Evolutionary conservation across 805 yeast species (phyloP), one percentile per base, ranked within the genome.

Genomic region (Suhomyces tanzawaensis): DNA sequence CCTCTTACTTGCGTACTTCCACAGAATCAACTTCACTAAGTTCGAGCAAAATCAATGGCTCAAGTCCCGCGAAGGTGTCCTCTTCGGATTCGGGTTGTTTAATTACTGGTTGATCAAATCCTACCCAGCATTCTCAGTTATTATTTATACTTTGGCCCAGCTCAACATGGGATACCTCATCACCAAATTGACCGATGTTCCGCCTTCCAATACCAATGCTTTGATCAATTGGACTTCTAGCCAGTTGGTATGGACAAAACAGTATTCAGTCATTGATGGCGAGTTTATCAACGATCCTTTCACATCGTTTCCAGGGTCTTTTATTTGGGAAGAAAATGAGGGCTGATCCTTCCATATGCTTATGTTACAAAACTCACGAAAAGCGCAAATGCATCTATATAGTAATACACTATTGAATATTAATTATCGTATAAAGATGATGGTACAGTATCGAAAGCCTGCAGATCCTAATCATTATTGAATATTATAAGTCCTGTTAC

Each of bases 11-110:
- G 82, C 82, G 4, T 79, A 75, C 51, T 74, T 79, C 52, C 48
- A 62, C 7, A 58, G 73, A 9, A 58, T 77, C 15, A 72, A 75
- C 9, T 70, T 76, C 39, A 55, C 69, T 4, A 51, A 50, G 4
- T 45, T 57, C n/a, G 75, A 74, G 37, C 61, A 64, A 29, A 57
- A 64, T 13, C 67, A 62, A 37, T 79, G 84, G 84, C 57, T 66
- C 32, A 61, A 62, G 9, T 66, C 77, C 11, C 63, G 84, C 27
- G 77, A 74, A 38, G 83, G 82, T 0, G 65, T 74, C 21, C 55
- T 80, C 35, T 71, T 73, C 44, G 83, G 82, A 4, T 77, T 77
- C 45, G 77, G 82, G 3, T 50, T 74, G 7, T 67, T 66, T 32
- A 73, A 68, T 52, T 77, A 63, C 45, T 45, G 60, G 37, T 52